Evolutionary conservation across 2,329 filamentous ascomycete species (phyloP).

Genomic region (Nigrograna mackinnonii): DNA sequence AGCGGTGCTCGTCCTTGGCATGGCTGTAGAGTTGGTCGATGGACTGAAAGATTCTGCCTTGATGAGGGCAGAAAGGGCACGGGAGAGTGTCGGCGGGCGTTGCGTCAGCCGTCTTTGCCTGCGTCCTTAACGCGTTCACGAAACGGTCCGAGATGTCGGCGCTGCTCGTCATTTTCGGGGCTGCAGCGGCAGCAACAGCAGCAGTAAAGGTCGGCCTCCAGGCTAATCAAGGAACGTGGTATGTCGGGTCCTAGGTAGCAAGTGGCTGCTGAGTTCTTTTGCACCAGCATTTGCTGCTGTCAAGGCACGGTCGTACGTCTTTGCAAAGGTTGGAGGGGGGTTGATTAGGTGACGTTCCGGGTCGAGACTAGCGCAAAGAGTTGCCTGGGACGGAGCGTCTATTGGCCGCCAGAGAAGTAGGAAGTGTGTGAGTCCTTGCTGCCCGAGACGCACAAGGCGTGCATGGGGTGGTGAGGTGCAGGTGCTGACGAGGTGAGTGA

Average conservation of each 20-base stretch:
- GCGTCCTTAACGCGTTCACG: conserved; percentile 26
- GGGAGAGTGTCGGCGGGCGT: conserved; percentile 17
- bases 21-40: conserved; percentile 28
- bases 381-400: no score
- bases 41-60: conserved; percentile 31
- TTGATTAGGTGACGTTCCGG: no score
- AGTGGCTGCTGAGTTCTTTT: conserved; percentile 4
- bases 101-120: conserved; percentile 27
- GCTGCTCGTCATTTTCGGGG: conserved; percentile 21
- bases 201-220: neutral
- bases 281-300: conserved; percentile 4
- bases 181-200: conserved; percentile 4
- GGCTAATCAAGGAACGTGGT: conserved; percentile 5
- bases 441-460: no score
- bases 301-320: no score
- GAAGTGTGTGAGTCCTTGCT: no score
- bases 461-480: no score
- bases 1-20: conserved; percentile 27
- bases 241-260: conserved; percentile 4
- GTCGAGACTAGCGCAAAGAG: no score
- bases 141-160: conserved; percentile 27
- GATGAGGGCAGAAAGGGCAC: conserved; percentile 33
- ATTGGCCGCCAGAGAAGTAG: no score
- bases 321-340: no score
- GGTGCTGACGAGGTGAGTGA: no score